Percentiles rank a stretch among this genome's conserved stretches.
phyloP scores from a whole-genome alignment of 2,329 filamentous ascomycete genomes.

The Colletotrichum sp. region DNA sequence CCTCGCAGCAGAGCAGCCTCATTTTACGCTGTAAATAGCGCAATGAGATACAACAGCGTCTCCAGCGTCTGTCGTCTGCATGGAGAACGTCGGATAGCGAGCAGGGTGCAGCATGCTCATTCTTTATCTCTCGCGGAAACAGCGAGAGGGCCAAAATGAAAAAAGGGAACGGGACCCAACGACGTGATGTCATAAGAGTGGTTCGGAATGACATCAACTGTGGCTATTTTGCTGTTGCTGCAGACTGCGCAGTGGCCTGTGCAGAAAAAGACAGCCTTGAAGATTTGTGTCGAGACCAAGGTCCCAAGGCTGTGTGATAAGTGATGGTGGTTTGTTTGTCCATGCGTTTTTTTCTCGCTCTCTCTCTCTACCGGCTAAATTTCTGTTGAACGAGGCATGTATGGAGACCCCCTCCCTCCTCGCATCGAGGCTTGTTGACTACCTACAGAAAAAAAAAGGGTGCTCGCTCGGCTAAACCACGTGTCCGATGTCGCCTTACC shows the following conservation, averaged over 20 bases:
- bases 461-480: not conserved
- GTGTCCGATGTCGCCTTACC: conserved; percentile 7
- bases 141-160: not conserved
- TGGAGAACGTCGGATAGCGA: not conserved
- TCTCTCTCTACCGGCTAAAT: not conserved
- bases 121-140: not conserved
- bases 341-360: not conserved
- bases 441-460: not conserved
- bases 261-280: not conserved
- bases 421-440: not conserved
- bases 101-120: not conserved
- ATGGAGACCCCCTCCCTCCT: not conserved
- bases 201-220: not conserved
- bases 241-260: not conserved
- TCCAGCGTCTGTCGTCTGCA: not conserved
- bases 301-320: not conserved
- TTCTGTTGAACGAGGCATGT: not conserved
- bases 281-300: not conserved
- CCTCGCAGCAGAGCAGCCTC: not conserved
- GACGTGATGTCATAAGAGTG: not conserved
- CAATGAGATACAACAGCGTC: not conserved
- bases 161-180: not conserved
- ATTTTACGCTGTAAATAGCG: not conserved
- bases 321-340: not conserved
- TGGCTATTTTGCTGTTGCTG: not conserved